phyloP scores from a whole-genome alignment of 2,329 filamentous ascomycete genomes.

The Rhynchosporium secalis region DNA sequence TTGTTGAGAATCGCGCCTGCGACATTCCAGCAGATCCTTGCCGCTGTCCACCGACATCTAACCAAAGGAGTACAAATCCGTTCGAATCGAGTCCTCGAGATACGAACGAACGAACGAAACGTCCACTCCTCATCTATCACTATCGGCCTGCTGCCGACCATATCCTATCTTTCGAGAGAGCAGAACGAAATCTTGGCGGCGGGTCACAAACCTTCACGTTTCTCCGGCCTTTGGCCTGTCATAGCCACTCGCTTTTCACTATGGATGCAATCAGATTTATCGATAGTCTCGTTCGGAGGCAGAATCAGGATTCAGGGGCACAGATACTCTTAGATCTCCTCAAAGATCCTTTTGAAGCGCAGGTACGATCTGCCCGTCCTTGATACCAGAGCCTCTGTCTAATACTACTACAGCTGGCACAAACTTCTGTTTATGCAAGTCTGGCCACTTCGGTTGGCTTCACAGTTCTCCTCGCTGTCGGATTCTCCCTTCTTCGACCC shows the following conservation, averaged over 20 bases:
- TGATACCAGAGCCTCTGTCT: conserved; percentile 12
- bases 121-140: not conserved
- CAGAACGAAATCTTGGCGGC: conserved; percentile 6
- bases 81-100: conserved; percentile 8
- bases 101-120: not conserved
- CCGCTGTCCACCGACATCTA: conserved; percentile 25
- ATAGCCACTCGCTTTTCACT: conserved; percentile 35
- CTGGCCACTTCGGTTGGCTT: conserved; percentile 77
- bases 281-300: conserved; percentile 26
- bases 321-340: conserved; percentile 37
- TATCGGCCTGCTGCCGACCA: conserved; percentile 12
- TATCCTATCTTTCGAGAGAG: not conserved
- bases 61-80: conserved; percentile 27
- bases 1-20: conserved; percentile 17
- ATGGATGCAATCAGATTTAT: conserved; percentile 29
- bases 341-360: conserved; percentile 34
- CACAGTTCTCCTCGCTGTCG: conserved; percentile 69
- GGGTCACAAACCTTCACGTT: conserved; percentile 19
- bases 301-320: conserved; percentile 24
- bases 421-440: conserved; percentile 72
- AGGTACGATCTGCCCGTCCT: conserved; percentile 15
- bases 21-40: conserved; percentile 25
- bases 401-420: conserved; percentile 32
- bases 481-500: conserved; percentile 87
- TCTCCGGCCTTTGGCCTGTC: conserved; percentile 37